Evolutionary conservation across 352 stramenopile species (phyloP).

Genomic region (Blastocystis sp.): DNA sequence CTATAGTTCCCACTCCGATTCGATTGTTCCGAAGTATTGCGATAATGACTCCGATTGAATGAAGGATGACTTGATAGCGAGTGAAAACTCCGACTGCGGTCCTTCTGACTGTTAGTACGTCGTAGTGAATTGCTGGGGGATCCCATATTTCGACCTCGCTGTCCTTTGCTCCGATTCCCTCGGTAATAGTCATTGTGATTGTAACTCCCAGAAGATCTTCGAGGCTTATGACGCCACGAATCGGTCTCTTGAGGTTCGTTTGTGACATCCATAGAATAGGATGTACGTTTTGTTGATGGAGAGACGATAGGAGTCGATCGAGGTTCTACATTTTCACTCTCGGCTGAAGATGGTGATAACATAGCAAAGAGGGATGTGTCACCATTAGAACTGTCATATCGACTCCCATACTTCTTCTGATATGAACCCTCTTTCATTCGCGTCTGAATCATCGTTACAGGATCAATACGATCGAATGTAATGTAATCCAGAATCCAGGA

Average conservation of each 20-base stretch:
- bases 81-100: background rate
- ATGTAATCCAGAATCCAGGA: conserved; percentile 47
- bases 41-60: background rate
- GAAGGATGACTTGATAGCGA: background rate
- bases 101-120: background rate
- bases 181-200: background rate
- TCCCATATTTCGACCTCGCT: background rate
- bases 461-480: conserved; percentile 16
- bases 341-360: background rate
- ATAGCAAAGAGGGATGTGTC: conserved; percentile 16
- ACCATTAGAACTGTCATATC: conserved; percentile 27
- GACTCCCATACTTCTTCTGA: conserved; percentile 31
- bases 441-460: conserved; percentile 5
- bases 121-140: background rate
- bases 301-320: background rate
- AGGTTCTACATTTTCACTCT: background rate
- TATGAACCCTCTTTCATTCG: background rate
- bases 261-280: no score
- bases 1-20: background rate
- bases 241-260: no score
- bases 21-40: background rate
- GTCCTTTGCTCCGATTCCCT: background rate
- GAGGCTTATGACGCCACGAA: background rate
- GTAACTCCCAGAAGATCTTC: background rate
- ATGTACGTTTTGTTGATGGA: background rate